Percentiles rank a stretch among this genome's conserved stretches.
Evolutionary conservation across 768 basidiomycete genomes (phyloP).

Genomic region (Kockovaella imperatae): DNA sequence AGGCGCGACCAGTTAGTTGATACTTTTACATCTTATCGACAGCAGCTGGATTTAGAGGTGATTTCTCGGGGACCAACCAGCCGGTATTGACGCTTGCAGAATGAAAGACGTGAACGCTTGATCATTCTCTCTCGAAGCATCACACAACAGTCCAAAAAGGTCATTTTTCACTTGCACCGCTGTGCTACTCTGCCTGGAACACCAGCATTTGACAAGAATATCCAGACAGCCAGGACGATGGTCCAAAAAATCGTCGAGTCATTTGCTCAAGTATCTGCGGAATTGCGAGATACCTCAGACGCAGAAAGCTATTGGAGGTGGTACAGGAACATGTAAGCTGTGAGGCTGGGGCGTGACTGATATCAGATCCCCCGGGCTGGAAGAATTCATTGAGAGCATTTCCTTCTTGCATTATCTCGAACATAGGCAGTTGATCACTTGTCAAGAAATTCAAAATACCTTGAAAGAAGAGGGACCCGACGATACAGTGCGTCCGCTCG

Average conservation of each 20-base stretch:
- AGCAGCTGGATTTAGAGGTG: slow-evolving; percentile 33
- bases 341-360: neutral
- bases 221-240: slow-evolving; percentile 50
- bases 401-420: slow-evolving; percentile 82
- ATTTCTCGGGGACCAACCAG: neutral
- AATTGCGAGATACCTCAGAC: slow-evolving; percentile 23
- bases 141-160: slow-evolving; percentile 83
- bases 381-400: slow-evolving; percentile 92
- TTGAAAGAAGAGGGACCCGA: slow-evolving; percentile 56
- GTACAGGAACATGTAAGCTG: slow-evolving; percentile 40
- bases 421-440: slow-evolving; percentile 57
- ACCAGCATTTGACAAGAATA: slow-evolving; percentile 27
- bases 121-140: slow-evolving; percentile 84
- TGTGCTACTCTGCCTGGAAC: slow-evolving; percentile 44
- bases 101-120: slow-evolving; percentile 80
- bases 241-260: slow-evolving; percentile 60
- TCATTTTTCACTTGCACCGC: slow-evolving; percentile 87
- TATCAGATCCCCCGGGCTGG: slow-evolving; percentile 57
- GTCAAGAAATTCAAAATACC: slow-evolving; percentile 56
- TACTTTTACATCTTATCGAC: slow-evolving; percentile 34
- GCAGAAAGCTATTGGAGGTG: slow-evolving; percentile 37
- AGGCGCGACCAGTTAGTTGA: slow-evolving; percentile 26
- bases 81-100: slow-evolving; percentile 44
- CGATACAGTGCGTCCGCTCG: slow-evolving; percentile 52
- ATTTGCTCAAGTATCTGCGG: slow-evolving; percentile 55